Conservation (phyloP, 169 alveolate species). For the Babesia bovis region DNA sequence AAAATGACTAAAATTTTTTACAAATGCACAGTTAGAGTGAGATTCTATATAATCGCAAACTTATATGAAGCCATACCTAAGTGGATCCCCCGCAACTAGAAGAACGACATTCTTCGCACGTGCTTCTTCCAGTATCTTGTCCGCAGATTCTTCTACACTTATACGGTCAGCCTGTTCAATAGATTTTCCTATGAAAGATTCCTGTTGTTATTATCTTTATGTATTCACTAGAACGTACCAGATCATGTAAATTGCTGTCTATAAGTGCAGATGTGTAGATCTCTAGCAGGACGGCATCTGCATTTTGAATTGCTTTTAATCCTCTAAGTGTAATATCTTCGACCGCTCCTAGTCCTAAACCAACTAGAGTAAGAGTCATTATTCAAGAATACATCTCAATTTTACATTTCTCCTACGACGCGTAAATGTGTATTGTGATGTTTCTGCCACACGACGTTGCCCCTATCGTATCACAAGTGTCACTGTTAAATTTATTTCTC, state of each 20-base stretch:
- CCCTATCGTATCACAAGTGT: too few relatives aligned
- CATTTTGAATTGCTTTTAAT: slow-evolving; percentile 82
- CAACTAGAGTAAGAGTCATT: slow-evolving; percentile 92
- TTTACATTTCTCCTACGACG: background rate
- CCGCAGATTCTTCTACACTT: slow-evolving; percentile 89
- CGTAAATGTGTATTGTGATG: background rate
- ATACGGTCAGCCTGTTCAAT: slow-evolving; percentile 92
- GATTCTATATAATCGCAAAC: too few relatives aligned
- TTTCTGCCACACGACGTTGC: background rate
- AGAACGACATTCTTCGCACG: slow-evolving; percentile 82
- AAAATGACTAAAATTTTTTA: too few relatives aligned
- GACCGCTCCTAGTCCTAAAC: slow-evolving; percentile 92
- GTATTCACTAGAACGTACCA: slow-evolving; percentile 54
- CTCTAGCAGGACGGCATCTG: slow-evolving; percentile 88
- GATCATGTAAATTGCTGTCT: slow-evolving; percentile 72
- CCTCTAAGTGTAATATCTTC: slow-evolving; percentile 92
- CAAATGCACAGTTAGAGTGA: too few relatives aligned
- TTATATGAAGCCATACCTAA: slow-evolving; percentile 55
- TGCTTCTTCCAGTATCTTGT: slow-evolving; percentile 87
- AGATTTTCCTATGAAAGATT: slow-evolving; percentile 78
- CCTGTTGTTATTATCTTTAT: slow-evolving; percentile 22
- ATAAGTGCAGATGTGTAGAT: slow-evolving; percentile 91
- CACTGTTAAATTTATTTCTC: too few relatives aligned
- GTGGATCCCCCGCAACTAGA: slow-evolving; percentile 95
- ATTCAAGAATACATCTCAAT: background rate